Percentiles rank a stretch among this genome's conserved stretches.
Conservation (phyloP, 1,284 basidiomycete genomes). For the Sparassis latifolia region DNA sequence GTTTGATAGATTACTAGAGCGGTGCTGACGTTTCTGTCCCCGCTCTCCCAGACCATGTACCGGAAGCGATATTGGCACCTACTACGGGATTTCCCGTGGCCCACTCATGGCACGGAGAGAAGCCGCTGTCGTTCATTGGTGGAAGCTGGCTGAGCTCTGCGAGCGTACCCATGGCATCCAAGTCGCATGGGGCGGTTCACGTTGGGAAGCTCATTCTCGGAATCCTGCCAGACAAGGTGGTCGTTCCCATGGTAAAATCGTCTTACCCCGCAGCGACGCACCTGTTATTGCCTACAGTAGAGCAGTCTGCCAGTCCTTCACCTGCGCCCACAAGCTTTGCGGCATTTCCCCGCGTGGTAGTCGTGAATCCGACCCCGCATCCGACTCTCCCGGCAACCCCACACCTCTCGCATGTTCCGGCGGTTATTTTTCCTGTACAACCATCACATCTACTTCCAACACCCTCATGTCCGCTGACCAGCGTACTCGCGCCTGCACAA, state of each 20-base stretch:
- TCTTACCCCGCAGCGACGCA: neutral
- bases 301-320: constrained; percentile 22
- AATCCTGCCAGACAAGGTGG: constrained; percentile 39
- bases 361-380: constrained; percentile 50
- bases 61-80: no score
- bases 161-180: constrained; percentile 19
- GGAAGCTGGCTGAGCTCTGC: constrained; percentile 22
- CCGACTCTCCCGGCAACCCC: constrained; percentile 53
- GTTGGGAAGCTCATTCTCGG: constrained; percentile 53
- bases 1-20: neutral
- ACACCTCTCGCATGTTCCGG: constrained; percentile 16
- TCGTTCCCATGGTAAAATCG: constrained; percentile 7
- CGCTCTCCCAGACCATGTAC: no score
- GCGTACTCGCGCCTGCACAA: no score
- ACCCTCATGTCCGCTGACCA: no score
- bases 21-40: neutral
- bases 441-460: constrained; percentile 1
- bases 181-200: constrained; percentile 24
- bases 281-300: neutral
- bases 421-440: constrained; percentile 3
- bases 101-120: constrained; percentile 24
- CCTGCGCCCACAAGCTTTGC: constrained; percentile 2
- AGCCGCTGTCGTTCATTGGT: constrained; percentile 14
- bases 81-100: constrained; percentile 10
- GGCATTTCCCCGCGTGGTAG: constrained; percentile 41